Evolutionary conservation across 1,284 basidiomycete species (phyloP), one percentile per base, ranked within the genome.

Genomic region (Malassezia caprae): DNA sequence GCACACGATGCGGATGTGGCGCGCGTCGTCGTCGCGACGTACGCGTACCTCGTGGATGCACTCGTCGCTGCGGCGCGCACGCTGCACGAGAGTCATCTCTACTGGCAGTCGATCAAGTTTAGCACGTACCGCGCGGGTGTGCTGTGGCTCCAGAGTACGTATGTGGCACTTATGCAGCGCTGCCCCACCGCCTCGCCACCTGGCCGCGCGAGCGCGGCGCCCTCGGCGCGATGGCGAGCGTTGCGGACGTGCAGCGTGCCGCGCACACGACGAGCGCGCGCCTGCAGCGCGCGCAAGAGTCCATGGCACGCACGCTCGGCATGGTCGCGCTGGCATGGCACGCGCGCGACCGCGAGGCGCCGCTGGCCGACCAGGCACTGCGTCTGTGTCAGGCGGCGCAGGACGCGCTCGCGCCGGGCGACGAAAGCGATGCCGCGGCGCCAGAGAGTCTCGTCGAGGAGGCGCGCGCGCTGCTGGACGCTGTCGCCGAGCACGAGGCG

Each of bases 111-210:
- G 1, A 26, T 56, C 8, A 15, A 45, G 3, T 4, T 8, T 11
- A 42, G 24, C 21, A 51, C 21, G 31, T 28, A 8, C 45, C 51
- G 41, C 21, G 41, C 24, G 12, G 43, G 35, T 19, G 21, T 44
- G 35, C 37, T 31, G 28, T 57, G 42, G 53, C 32, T 34, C 1
- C 54, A 56, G 19, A 56, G 53, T 30, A 57, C 32, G 43, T 51
- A 23, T 2, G 11, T 17, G 11, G 8, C 12, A 11, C 27, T 28
- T 15, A 35, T 23, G n/a, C 45, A 52, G 44, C 51, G 4, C 28
- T 52, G 12, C 55, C 50, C 10, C 21, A 37, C 8, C 51, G 51
- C 21, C 17, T 53, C 31, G 30, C 39, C 13, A 43, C 43, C n/a
- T 21, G 43, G 21, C 42, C 23, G 32, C 32, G 26, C 8, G n/a